Evolutionary conservation across 306 rosid species (phyloP).

Genomic region (Prunus persica): Prunus_persica_NCBIv2 NC_034012.1:12594501-12595000

Average conservation of each 20-base stretch:
- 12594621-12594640: conserved; percentile 77
- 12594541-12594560: not conserved
- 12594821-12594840: not conserved
- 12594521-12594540: not conserved
- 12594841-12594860: conserved; percentile 3
- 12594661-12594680: conserved; percentile 55
- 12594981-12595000: conserved; percentile 57
- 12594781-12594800: conserved; percentile 16
- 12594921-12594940: conserved; percentile 52
- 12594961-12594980: conserved; percentile 51
- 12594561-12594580: not conserved
- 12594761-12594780: not conserved
- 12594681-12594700: conserved; percentile 61
- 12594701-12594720: conserved; percentile 59
- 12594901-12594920: conserved; percentile 64
- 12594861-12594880: not conserved
- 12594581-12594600: conserved; percentile 3
- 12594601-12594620: conserved; percentile 15
- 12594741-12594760: conserved; percentile 18
- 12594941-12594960: conserved; percentile 40
- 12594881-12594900: conserved; percentile 64
- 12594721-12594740: conserved; percentile 69
- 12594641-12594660: conserved; percentile 49
- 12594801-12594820: not conserved
- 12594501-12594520: not conserved